These are phyloP conservation scores for Vaccinium macrocarpon DNA, from an alignment of 148 eudicot species.

Conservation along the genomic window DNA sequence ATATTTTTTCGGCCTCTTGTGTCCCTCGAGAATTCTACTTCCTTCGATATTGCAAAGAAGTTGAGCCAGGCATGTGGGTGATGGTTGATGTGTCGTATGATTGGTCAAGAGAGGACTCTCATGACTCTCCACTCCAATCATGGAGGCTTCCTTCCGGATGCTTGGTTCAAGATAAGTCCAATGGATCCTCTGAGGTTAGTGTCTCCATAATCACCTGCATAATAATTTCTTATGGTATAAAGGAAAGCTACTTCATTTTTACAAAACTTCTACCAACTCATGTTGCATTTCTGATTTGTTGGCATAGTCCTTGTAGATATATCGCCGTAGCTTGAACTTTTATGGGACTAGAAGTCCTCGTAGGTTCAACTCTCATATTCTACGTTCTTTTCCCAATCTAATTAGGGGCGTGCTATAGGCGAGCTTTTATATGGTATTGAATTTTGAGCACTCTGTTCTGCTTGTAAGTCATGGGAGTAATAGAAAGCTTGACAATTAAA, in stretches of 20 bases:
- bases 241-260: background rate
- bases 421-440: background rate
- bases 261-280: background rate
- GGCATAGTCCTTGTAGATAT: background rate
- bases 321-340: background rate
- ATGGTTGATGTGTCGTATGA: conserved; percentile 49
- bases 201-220: background rate
- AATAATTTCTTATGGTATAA: background rate
- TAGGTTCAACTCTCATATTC: background rate
- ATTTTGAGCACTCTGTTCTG: background rate
- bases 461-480: background rate
- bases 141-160: conserved; percentile 71
- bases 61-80: conserved; percentile 39
- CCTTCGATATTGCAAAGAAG: conserved; percentile 42
- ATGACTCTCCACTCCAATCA: conserved; percentile 23
- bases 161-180: conserved; percentile 40
- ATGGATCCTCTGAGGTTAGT: conserved; percentile 38
- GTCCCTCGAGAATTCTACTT: conserved; percentile 43
- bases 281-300: background rate
- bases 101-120: conserved; percentile 14
- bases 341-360: background rate
- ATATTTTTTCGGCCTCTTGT: conserved; percentile 43
- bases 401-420: background rate
- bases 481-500: background rate
- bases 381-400: background rate